A percentile compares a stretch with the other conserved stretches of the same genome.
Conservation (phyloP, 2,329 filamentous ascomycete species). For the Alternaria panax region DNA sequence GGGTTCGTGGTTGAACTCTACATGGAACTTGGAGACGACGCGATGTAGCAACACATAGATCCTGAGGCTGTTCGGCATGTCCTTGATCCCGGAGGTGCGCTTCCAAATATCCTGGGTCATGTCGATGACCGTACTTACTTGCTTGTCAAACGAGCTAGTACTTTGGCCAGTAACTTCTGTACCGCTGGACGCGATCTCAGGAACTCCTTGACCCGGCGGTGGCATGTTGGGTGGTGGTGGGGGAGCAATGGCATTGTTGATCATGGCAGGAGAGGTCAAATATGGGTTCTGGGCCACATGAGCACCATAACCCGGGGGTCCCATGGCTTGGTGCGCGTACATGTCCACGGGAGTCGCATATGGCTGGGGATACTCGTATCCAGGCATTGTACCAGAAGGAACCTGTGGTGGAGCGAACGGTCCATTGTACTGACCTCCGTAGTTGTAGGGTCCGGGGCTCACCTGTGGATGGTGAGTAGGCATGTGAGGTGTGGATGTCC, state of each 20-base stretch:
- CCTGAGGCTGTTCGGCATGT: slow-evolving; percentile 68
- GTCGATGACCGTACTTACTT: slow-evolving; percentile 52
- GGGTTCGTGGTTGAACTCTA: slow-evolving; percentile 65
- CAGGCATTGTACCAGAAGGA: slow-evolving; percentile 27
- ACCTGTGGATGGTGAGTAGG: slow-evolving; percentile 45
- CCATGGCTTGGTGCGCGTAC: slow-evolving; percentile 43
- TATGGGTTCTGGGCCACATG: slow-evolving; percentile 36
- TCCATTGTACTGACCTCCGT: slow-evolving; percentile 44
- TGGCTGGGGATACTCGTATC: slow-evolving; percentile 41
- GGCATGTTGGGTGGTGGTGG: slow-evolving; percentile 33
- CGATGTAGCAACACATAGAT: slow-evolving; percentile 71
- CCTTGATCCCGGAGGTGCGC: slow-evolving; percentile 64
- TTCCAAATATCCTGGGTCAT: slow-evolving; percentile 70
- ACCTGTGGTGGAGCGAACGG: slow-evolving; percentile 49
- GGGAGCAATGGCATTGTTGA: slow-evolving; percentile 33
- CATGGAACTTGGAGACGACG: slow-evolving; percentile 64
- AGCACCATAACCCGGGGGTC: slow-evolving; percentile 37
- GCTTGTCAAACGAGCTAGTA: slow-evolving; percentile 48
- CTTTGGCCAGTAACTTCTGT: slow-evolving; percentile 39
- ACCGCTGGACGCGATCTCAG: slow-evolving; percentile 24
- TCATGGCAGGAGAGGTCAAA: slow-evolving; percentile 43
- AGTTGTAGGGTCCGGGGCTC: slow-evolving; percentile 49
- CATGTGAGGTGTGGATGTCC: slow-evolving; percentile 48
- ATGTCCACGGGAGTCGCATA: slow-evolving; percentile 41
- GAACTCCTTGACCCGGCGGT: slow-evolving; percentile 25